These are phyloP conservation scores for Dipodascopsis uninucleata DNA, from an alignment of 805 yeast species.

Conservation along the genomic window DNA sequence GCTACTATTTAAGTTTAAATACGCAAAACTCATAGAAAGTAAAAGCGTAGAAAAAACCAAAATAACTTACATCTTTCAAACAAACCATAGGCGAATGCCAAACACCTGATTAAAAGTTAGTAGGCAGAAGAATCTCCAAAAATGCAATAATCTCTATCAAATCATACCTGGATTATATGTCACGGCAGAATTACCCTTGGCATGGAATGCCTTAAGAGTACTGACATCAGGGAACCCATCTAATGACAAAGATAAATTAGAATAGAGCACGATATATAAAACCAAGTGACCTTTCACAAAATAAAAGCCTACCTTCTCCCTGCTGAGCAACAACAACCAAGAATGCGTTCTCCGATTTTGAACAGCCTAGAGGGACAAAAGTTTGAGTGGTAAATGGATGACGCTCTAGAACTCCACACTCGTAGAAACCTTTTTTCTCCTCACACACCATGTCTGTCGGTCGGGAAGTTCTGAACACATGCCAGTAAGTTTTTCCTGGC, in stretches of 20 bases:
- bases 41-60: no score
- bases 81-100: constrained; percentile 99
- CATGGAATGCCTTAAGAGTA: constrained; percentile 62
- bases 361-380: constrained; percentile 82
- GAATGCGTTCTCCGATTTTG: constrained; percentile 49
- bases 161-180: constrained; percentile 42
- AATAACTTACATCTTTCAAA: constrained; percentile 44
- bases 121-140: neutral
- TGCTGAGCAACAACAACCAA: constrained; percentile 76
- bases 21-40: no score
- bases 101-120: constrained; percentile 42
- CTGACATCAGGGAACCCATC: constrained; percentile 58
- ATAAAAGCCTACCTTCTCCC: constrained; percentile 32
- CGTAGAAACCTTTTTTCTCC: constrained; percentile 39
- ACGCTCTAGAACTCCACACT: constrained; percentile 72
- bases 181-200: constrained; percentile 81
- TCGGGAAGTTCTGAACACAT: constrained; percentile 76
- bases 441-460: constrained; percentile 55
- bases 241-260: constrained; percentile 33
- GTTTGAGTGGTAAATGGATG: constrained; percentile 90
- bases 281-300: neutral
- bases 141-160: neutral
- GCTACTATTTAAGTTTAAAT: neutral
- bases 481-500: constrained; percentile 65
- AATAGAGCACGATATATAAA: constrained; percentile 40